A percentile compares a stretch with the other conserved stretches of the same genome.
Evolutionary conservation across 345 rosid genomes (phyloP).

Genomic region (Conringia planisiliqua): DNA sequence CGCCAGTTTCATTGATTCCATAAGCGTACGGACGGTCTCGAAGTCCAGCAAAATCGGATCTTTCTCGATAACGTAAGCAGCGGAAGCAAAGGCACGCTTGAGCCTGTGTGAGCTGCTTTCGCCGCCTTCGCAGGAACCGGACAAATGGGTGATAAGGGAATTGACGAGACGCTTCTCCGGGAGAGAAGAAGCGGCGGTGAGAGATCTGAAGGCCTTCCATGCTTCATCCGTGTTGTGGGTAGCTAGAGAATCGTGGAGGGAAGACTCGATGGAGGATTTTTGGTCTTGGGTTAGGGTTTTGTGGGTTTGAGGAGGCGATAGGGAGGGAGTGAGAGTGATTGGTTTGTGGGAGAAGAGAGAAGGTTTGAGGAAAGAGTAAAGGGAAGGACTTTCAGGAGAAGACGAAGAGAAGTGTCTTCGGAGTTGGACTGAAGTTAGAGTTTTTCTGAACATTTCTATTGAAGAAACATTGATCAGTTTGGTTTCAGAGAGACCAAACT

Average conservation of each 20-base stretch:
- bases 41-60: conserved; percentile 53
- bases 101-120: conserved; percentile 49
- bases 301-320: conserved; percentile 21
- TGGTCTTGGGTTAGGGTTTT: conserved; percentile 49
- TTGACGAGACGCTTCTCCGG: conserved; percentile 64
- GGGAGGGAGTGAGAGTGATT: conserved; percentile 15
- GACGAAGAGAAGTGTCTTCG: conserved; percentile 38
- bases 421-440: conserved; percentile 14
- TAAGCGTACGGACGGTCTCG: conserved; percentile 45
- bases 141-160: conserved; percentile 61
- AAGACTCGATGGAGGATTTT: conserved; percentile 45
- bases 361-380: conserved; percentile 81
- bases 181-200: conserved; percentile 48
- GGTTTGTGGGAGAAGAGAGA: conserved; percentile 53
- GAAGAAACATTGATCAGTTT: neutral
- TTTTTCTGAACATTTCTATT: conserved; percentile 46
- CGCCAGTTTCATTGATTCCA: conserved; percentile 58
- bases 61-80: conserved; percentile 66
- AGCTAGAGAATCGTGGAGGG: conserved; percentile 55
- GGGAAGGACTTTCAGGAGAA: conserved; percentile 44
- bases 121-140: neutral
- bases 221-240: conserved; percentile 58
- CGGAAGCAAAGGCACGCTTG: conserved; percentile 90
- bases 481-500: neutral
- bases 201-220: conserved; percentile 78